These are phyloP conservation scores for Tirmania nivea DNA, from an alignment of 495 filamentous ascomycete genomes.

Conservation along the genomic window DNA sequence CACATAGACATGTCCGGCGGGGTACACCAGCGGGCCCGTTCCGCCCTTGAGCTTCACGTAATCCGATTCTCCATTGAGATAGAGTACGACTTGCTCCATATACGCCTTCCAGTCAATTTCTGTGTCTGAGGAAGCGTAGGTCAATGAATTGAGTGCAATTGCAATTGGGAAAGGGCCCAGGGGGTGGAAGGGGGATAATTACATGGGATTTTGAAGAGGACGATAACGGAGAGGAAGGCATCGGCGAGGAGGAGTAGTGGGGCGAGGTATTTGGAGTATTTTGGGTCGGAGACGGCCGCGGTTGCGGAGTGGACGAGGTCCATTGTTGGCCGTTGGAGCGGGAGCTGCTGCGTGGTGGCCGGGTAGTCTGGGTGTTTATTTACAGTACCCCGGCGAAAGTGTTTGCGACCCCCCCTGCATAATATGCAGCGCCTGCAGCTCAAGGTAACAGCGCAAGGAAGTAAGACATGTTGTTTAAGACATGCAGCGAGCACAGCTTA, in stretches of 20 bases:
- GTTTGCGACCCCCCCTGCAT: too few species aligned
- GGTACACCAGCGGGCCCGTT: conserved; percentile 87
- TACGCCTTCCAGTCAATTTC: conserved; percentile 97
- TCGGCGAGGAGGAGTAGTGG: conserved; percentile 53
- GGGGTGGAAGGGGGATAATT: conserved; percentile 17
- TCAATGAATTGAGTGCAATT: background rate
- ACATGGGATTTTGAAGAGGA: conserved; percentile 82
- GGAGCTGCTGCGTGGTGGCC: too few species aligned
- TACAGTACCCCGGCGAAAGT: too few species aligned
- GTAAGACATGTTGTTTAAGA: too few species aligned
- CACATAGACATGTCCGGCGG: conserved; percentile 77
- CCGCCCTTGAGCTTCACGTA: conserved; percentile 68
- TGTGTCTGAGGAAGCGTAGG: conserved; percentile 41
- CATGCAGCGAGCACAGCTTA: too few species aligned
- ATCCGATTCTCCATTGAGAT: conserved; percentile 62
- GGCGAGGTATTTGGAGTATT: conserved; percentile 16
- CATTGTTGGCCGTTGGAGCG: background rate
- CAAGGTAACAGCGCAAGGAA: too few species aligned
- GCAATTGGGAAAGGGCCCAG: background rate
- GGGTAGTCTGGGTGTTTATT: too few species aligned
- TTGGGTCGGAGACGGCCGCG: conserved; percentile 3
- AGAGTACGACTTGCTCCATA: conserved; percentile 77
- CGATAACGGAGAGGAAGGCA: conserved; percentile 43
- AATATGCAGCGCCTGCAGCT: too few species aligned
- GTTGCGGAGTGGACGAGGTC: background rate